Evolutionary conservation across 1,284 basidiomycete genomes (phyloP).

Genomic region (Sporisorium graminicola): DNA sequence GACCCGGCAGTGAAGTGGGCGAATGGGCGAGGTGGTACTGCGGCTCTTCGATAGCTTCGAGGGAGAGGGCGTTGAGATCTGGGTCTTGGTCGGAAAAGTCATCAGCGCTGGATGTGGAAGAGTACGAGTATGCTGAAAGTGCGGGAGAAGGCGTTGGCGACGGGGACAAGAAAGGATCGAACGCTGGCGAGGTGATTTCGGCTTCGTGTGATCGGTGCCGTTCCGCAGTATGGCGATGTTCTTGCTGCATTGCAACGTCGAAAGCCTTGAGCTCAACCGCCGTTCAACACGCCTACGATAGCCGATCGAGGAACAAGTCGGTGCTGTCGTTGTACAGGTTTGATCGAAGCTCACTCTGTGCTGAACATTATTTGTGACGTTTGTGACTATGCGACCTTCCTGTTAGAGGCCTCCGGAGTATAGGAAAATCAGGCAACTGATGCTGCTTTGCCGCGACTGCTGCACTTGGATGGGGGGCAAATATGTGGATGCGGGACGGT

Average conservation of each 20-base stretch:
- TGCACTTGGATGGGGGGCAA: no score
- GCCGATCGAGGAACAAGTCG: neutral
- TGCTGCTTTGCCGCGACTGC: no score
- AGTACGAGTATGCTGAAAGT: slow-evolving; percentile 52
- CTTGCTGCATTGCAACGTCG: slow-evolving; percentile 16
- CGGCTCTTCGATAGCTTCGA: slow-evolving; percentile 54
- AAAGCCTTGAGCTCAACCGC: neutral
- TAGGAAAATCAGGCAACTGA: neutral
- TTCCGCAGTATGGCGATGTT: slow-evolving; percentile 17
- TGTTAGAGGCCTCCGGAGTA: no score
- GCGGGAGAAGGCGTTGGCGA: slow-evolving; percentile 52
- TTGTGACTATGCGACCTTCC: neutral
- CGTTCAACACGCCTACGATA: neutral
- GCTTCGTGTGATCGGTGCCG: slow-evolving; percentile 11
- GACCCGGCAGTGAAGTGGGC: neutral
- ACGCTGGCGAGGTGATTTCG: slow-evolving; percentile 16
- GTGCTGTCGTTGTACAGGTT: neutral
- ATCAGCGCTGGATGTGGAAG: slow-evolving; percentile 36
- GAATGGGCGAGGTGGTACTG: slow-evolving; percentile 27
- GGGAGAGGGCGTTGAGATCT: slow-evolving; percentile 47
- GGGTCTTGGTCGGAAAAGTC: slow-evolving; percentile 44
- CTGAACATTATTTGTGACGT: neutral
- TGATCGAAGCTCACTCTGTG: neutral
- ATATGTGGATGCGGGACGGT: neutral
- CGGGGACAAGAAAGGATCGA: slow-evolving; percentile 33